These are phyloP conservation scores for Kregervanrija pseudodelftensis DNA, from an alignment of 805 yeast genomes.

Conservation along the genomic window DNA sequence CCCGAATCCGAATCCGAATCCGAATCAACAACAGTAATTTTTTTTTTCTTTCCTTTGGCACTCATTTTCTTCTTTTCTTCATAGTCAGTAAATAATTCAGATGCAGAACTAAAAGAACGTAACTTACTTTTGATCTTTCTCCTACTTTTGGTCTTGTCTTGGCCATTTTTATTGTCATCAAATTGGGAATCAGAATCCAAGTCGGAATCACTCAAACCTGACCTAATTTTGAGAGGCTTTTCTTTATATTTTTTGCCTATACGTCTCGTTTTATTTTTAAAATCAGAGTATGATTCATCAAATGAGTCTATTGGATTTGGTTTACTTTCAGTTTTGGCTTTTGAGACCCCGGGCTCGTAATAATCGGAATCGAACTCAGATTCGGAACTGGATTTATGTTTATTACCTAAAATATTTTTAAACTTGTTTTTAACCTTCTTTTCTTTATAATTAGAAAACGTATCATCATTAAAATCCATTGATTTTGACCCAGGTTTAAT, in stretches of 20 bases:
- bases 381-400: too few relatives aligned
- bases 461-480: neutral
- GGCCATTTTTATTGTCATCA: neutral
- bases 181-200: slow-evolving; percentile 1
- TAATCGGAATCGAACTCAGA: too few relatives aligned
- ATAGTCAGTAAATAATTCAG: neutral
- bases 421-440: neutral
- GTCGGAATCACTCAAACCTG: neutral
- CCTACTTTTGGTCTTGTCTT: neutral
- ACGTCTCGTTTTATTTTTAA: neutral
- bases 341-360: too few relatives aligned
- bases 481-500: neutral
- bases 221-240: neutral
- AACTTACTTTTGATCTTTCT: neutral
- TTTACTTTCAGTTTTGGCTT: neutral
- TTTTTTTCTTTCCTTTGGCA: neutral
- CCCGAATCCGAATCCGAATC: neutral
- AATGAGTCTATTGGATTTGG: neutral
- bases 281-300: too few relatives aligned
- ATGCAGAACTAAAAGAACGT: neutral
- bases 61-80: neutral
- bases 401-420: too few relatives aligned
- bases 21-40: slow-evolving; percentile 1
- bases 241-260: neutral
- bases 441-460: neutral